Percentiles rank a stretch among this genome's conserved stretches.
These are phyloP conservation scores for Ceriops zippeliana DNA, from an alignment of 345 rosid genomes.

Conservation along the genomic window DNA sequence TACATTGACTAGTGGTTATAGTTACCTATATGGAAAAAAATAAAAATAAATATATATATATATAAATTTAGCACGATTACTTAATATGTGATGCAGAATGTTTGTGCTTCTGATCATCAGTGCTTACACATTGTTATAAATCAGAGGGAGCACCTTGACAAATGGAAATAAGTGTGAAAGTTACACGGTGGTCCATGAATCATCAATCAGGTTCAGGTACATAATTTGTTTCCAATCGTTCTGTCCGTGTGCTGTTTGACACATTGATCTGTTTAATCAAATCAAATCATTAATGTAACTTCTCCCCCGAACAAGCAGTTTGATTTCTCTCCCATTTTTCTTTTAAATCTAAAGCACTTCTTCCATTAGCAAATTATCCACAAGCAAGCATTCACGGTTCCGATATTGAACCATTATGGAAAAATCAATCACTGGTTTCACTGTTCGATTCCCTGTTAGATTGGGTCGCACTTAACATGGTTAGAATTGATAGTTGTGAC, in stretches of 20 bases:
- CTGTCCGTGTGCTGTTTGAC: slow-evolving; percentile 19
- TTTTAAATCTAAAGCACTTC: no score
- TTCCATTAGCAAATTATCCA: no score
- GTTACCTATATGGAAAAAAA: no score
- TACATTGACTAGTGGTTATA: no score
- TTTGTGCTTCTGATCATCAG: neutral
- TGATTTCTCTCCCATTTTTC: no score
- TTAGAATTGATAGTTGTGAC: neutral
- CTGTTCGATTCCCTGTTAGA: neutral
- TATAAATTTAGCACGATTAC: no score
- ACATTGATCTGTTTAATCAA: no score
- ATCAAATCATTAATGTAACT: neutral
- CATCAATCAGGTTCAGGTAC: slow-evolving; percentile 6
- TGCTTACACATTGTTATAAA: slow-evolving; percentile 8
- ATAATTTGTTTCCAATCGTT: slow-evolving; percentile 15
- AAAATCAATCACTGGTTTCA: neutral
- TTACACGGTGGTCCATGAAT: slow-evolving; percentile 5
- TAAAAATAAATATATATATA: no score
- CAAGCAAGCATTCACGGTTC: no score
- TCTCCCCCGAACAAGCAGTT: neutral
- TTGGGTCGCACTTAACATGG: neutral
- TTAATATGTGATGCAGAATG: no score
- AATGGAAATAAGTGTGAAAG: slow-evolving; percentile 8
- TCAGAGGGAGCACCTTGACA: neutral
- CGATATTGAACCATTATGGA: neutral